A percentile compares a stretch with the other conserved stretches of the same genome.
Conservation (phyloP, 163 green algal species). For the Scenedesmus sp. region DNA sequence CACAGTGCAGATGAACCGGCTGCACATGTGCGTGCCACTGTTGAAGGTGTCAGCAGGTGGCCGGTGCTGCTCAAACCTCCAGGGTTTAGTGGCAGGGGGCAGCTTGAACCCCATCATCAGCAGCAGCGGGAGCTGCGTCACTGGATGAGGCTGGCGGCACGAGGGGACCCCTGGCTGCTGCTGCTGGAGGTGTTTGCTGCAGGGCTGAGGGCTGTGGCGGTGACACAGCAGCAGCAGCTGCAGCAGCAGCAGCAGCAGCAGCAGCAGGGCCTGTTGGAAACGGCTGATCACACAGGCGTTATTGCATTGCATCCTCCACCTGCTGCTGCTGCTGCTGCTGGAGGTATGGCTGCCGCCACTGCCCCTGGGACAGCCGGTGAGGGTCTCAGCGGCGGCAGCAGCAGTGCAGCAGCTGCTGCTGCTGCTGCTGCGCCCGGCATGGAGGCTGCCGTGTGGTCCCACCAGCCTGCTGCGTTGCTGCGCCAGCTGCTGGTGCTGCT, state of each 20-base stretch:
- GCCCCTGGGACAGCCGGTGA: no score
- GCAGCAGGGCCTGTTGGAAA: background rate
- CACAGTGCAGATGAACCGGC: background rate
- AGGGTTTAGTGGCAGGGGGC: background rate
- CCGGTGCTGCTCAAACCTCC: background rate
- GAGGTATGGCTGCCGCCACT: background rate
- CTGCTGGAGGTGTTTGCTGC: slow-evolving; percentile 29
- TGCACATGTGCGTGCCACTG: background rate
- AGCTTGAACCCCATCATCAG: background rate
- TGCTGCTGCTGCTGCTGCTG: slow-evolving; percentile 16
- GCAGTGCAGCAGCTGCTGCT: background rate
- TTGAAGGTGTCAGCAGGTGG: background rate
- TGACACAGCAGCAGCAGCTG: background rate
- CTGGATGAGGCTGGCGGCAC: background rate
- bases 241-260: background rate
- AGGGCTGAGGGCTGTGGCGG: background rate
- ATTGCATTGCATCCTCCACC: background rate
- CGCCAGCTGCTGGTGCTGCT: slow-evolving; percentile 27
- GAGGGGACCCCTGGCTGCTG: slow-evolving; percentile 38
- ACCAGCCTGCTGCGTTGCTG: slow-evolving; percentile 3
- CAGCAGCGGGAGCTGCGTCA: background rate
- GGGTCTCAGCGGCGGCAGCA: background rate
- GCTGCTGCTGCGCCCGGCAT: background rate
- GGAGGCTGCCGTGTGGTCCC: background rate
- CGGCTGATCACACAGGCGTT: background rate